Evolutionary conservation across 345 rosid genomes (phyloP), one percentile per base, ranked within the genome.

Genomic region (Populus nigra): DNA sequence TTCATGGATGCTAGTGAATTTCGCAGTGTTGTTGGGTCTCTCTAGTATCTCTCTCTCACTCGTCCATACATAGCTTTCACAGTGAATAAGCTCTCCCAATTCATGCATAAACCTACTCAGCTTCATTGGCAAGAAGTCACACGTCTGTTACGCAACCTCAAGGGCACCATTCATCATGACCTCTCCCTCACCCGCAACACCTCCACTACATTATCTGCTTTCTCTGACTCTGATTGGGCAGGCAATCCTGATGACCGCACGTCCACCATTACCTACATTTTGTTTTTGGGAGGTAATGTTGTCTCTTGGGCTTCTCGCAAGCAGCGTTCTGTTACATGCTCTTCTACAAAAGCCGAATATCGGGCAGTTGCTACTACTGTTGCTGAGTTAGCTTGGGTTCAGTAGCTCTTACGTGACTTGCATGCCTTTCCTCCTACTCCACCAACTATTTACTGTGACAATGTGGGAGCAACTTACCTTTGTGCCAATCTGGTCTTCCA

Each of bases 341-440:
- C 25, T 25, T 25, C 25, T 25, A 25, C 25, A 25, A 1, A 25
- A 25, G 25, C 25, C 1, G 25, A 25, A 25, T 25, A 25, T 25
- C 25, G 1, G 25, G 25, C 25, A 25, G 25, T 25, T 25, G 25
- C 3, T 5, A 0, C 9, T 1, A 1, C n/a, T 18, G 3, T 3
- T 5, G 59, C 23, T 0, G 23, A 53, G 1, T 53, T 53, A 53
- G 0, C n/a, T 0, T 18, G 10, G 59, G n/a, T 53, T 5, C n/a
- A 18, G 0, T 0, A 53, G 0, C 1, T 53, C 0, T 7, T 53
- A 0, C 0, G 0, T 18, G 9, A 53, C 0, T 0, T 53, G 1
- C 8, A 2, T 5, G 9, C 8, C 0, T 18, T 23, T 18, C 23
- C 8, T 2, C 8, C 59, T 0, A 0, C 10, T 0, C 2, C 23